Conservation (phyloP, 306 rosid genomes). For the Ziziphus jujuba region DNA sequence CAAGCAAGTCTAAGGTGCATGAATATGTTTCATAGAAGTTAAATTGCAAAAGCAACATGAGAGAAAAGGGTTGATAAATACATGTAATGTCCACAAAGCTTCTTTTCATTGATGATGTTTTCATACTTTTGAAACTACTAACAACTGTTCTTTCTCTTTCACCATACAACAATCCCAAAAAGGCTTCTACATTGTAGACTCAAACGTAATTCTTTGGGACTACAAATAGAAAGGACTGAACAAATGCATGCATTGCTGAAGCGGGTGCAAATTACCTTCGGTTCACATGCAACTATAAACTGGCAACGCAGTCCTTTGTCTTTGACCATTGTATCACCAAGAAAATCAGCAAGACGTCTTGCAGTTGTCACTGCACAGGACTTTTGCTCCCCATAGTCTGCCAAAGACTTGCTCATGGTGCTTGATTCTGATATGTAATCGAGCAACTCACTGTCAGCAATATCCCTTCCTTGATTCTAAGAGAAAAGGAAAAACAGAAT, state of each 20-base stretch:
- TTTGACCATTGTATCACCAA: conserved; percentile 92
- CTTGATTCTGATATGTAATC: conserved; percentile 98
- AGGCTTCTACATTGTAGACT: not conserved
- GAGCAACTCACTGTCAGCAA: conserved; percentile 92
- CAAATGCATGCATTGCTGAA: conserved; percentile 7
- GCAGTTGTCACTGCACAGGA: conserved; percentile 98
- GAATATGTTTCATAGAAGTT: too few relatives aligned
- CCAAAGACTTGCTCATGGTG: conserved; percentile 99
- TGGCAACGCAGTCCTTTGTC: conserved; percentile 97
- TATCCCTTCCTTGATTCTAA: conserved; percentile 90
- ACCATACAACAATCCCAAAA: not conserved
- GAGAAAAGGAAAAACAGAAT: conserved; percentile 11
- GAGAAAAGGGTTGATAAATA: too few relatives aligned
- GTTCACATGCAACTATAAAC: conserved; percentile 96
- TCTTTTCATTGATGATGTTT: too few relatives aligned
- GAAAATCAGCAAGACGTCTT: conserved; percentile 92
- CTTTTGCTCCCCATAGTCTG: conserved; percentile 84
- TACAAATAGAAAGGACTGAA: conserved; percentile 15
- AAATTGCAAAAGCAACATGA: too few relatives aligned
- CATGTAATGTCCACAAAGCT: too few relatives aligned
- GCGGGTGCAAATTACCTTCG: conserved; percentile 51
- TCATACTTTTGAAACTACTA: too few relatives aligned
- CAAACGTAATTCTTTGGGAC: conserved; percentile 5
- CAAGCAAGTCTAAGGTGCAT: too few relatives aligned
- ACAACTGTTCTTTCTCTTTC: not conserved